Base-by-base conservation (phyloP, 78 protist species). In the Ministeria vibrans region DNA sequence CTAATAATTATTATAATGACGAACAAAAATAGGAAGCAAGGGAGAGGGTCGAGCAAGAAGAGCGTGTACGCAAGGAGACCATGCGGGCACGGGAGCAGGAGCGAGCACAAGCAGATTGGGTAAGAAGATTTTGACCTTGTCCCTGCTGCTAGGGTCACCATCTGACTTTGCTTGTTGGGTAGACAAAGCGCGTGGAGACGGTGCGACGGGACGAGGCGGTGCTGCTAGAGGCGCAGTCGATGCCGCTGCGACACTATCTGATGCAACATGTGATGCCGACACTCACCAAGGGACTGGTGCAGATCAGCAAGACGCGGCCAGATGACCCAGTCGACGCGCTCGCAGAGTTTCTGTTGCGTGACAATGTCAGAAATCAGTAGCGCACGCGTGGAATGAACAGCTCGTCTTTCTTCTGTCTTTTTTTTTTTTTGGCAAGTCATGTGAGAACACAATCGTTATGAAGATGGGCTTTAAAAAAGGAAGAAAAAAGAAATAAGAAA, bases 311-410 rank as follows among this genome's bases (percentile, higher is more conserved):
- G 45, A 43, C 68, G 46, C 87, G 84, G 53, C 94, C 94, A 6
- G 88, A 77, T 2, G 94, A 91, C 45, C 92, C 94, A 0, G 71
- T 91, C 34, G 94, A 91, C 78, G 85, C 46, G 74, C 81, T 91
- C 23, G 94, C 92, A 32, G 92, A 89, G 73, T 86, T 42, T 41
- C 64, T 89, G 45, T 85, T 89, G 81, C 38, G 42, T 30, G 44
- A 84, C 72, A 85, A 80, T n/a, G n/a, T n/a, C n/a, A n/a, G n/a
- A n/a, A n/a, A n/a, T n/a, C n/a, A n/a, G n/a, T n/a, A n/a, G n/a
- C n/a, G n/a, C n/a, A n/a, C n/a, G n/a, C n/a, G n/a, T n/a, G n/a
- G n/a, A n/a, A n/a, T n/a, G n/a, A n/a, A n/a, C n/a, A n/a, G n/a
- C n/a, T n/a, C n/a, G n/a, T n/a, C n/a, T n/a, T n/a, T n/a, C n/a